phyloP scores from a whole-genome alignment of 2,329 filamentous ascomycete species.

The Verruconis gallopava region DNA sequence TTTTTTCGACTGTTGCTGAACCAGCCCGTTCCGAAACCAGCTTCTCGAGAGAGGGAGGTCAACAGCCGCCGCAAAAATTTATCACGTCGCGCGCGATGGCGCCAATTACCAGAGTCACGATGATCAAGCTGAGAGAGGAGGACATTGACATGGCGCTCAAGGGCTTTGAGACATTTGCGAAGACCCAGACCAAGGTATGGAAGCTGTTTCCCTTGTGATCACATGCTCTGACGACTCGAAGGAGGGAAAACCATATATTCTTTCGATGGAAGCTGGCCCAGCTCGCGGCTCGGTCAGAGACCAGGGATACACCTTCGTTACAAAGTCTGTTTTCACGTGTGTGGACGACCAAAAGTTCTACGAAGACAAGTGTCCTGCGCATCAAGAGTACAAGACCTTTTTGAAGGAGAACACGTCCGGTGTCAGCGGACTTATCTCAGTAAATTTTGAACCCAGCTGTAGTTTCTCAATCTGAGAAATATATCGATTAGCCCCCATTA shows the following conservation, averaged over 20 bases:
- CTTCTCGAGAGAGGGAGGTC: too few species aligned
- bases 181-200: constrained; percentile 4
- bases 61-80: too few species aligned
- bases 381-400: constrained; percentile 35
- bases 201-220: neutral
- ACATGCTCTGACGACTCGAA: constrained; percentile 20
- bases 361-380: constrained; percentile 45
- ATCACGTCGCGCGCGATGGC: neutral
- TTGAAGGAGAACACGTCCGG: constrained; percentile 12
- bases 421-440: neutral
- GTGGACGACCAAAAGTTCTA: constrained; percentile 59
- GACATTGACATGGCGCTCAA: constrained; percentile 1
- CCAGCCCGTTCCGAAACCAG: too few species aligned
- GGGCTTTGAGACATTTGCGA: neutral
- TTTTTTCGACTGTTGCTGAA: too few species aligned
- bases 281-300: constrained; percentile 45
- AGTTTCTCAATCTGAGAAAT: too few species aligned
- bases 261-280: constrained; percentile 40
- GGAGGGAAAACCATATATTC: constrained; percentile 61
- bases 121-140: constrained; percentile 5
- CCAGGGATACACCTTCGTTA: constrained; percentile 54
- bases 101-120: constrained; percentile 2
- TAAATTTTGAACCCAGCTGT: neutral
- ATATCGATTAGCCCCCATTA: too few species aligned
- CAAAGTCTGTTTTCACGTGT: constrained; percentile 49